Conservation (phyloP, 2,329 filamentous ascomycete genomes). For the Fusarium sacchari region DNA sequence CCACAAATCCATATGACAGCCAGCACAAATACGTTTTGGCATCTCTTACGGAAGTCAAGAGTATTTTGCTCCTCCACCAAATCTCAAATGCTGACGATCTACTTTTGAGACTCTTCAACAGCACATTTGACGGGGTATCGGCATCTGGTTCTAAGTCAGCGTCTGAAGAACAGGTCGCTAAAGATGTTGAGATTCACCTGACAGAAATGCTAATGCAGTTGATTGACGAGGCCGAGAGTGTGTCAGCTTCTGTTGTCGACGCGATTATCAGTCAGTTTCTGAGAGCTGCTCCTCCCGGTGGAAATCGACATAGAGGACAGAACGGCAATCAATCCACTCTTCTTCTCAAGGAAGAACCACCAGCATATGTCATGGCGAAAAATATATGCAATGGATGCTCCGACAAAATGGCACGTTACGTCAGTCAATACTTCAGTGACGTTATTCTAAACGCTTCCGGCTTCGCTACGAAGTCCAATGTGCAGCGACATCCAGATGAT, state of each 20-base stretch:
- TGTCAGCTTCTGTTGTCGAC: conserved; percentile 87
- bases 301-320: conserved; percentile 69
- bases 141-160: conserved; percentile 74
- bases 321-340: conserved; percentile 85
- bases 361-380: conserved; percentile 96
- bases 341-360: conserved; percentile 85
- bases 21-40: conserved; percentile 92
- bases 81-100: conserved; percentile 84
- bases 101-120: conserved; percentile 82
- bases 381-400: conserved; percentile 88
- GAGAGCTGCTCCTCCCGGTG: conserved; percentile 78
- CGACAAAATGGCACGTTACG: conserved; percentile 93
- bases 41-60: conserved; percentile 92
- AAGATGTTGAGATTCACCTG: conserved; percentile 94
- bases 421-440: conserved; percentile 96
- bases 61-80: conserved; percentile 90
- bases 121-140: conserved; percentile 92
- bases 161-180: conserved; percentile 83
- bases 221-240: conserved; percentile 81
- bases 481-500: conserved; percentile 68
- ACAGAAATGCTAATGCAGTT: conserved; percentile 84
- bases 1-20: conserved; percentile 87
- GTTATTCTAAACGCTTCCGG: conserved; percentile 90
- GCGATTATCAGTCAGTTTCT: conserved; percentile 96
- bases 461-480: conserved; percentile 64